Base-by-base conservation (phyloP, 148 eudicot species). In the Rhododendron mucronatum region DNA sequence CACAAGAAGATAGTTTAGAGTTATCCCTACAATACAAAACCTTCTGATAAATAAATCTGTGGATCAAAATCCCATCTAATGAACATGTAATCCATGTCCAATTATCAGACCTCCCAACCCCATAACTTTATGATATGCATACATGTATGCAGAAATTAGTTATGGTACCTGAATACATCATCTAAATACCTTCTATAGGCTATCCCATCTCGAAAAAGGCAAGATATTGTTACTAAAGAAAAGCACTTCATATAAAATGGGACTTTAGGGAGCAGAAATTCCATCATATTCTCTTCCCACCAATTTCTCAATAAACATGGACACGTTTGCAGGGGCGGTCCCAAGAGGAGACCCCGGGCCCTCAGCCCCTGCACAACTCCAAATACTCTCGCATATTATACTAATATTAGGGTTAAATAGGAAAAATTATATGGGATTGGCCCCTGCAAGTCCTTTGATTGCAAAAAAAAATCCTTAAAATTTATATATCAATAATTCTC, bases 1-100 rank as follows among this genome's bases (percentile, higher is more conserved):
- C 98, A 85, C 99, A 96, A 7, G 99, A 96, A 79, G 85, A 50
- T 39, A 95, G 82, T 88, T 95, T 96, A n/a, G 98, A 95, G 88
- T 96, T 96, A 88, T 96, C 99, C 90, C 98, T 95, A 81, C 86
- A 83, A 83, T 67, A 86, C 23, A 80, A 71, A 48, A 82, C 30
- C 61, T 85, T 81, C 71, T 11, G 16, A 69, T 12, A 69, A 39
- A 37, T 67, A 7, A 71, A 69, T 69, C 8, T 47, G 35, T 1
- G 10, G 53, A 61, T 12, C 44, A 23, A 47, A 4, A 61, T 13
- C 14, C 20, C 9, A 30, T 71, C 20, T 30, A 30, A 71, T 28
- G 20, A 26, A 71, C 5, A 4, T 28, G 75, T 26, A 67, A 23
- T 41, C 1, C 59, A 69, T 69, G 12, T 9, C 41, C n/a, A 44